Conservation (phyloP, 2,329 filamentous ascomycete genomes). For the Elsinoe perseae region DNA sequence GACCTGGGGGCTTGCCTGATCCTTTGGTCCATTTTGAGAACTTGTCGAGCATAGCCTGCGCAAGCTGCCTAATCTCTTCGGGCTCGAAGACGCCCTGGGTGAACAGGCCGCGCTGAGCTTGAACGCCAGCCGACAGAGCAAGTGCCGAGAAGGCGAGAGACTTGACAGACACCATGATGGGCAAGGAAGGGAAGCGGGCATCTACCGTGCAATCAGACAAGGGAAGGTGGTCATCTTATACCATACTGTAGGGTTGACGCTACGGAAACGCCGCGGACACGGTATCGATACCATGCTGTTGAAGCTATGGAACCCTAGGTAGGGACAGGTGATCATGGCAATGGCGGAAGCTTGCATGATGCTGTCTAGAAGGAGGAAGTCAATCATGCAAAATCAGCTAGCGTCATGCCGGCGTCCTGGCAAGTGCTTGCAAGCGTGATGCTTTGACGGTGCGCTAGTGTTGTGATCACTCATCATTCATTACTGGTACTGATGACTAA, state of each 20-base stretch:
- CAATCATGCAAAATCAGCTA: not conserved
- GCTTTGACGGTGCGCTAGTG: not conserved
- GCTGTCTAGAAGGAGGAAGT: not conserved
- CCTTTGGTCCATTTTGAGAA: constrained; percentile 4
- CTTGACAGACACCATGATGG: constrained; percentile 7
- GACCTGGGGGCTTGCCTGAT: not conserved
- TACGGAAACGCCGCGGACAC: not conserved
- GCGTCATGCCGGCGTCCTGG: not conserved
- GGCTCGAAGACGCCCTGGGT: constrained; percentile 12
- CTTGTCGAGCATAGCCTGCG: constrained; percentile 8
- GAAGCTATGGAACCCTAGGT: not conserved
- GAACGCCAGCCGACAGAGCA: constrained; percentile 1
- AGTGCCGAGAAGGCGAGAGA: not conserved
- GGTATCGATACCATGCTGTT: not conserved
- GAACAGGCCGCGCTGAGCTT: constrained; percentile 13
- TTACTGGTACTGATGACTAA: too few species aligned
- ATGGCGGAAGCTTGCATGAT: constrained; percentile 3
- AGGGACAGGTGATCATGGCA: not conserved
- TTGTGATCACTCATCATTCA: too few species aligned
- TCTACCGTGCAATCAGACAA: not conserved
- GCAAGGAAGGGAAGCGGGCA: not conserved
- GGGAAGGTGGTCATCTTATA: not conserved
- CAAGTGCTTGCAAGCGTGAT: not conserved
- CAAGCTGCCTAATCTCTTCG: constrained; percentile 4
- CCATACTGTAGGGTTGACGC: not conserved